Percentiles rank a stretch among this genome's conserved stretches.
Evolutionary conservation across 164 flowering plant species (phyloP).

Genomic region (Stephania japonica): DNA sequence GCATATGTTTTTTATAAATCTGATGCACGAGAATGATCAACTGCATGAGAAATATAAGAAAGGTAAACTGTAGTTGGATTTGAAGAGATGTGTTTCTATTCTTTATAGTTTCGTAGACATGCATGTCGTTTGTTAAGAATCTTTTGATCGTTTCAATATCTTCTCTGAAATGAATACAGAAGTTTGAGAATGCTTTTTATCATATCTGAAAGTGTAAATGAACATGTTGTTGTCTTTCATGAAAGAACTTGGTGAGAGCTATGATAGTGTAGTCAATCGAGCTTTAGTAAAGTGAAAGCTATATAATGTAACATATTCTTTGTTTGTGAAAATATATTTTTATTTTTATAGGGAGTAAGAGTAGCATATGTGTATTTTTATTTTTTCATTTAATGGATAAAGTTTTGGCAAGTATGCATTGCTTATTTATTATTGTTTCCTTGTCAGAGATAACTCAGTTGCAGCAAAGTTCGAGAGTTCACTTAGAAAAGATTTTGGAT

Average conservation of each 20-base stretch:
- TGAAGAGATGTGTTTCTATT: background rate
- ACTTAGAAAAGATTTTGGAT: slow-evolving; percentile 28
- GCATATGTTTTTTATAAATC: slow-evolving; percentile 22
- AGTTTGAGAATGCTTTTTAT: too few relatives aligned
- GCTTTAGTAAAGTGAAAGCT: too few relatives aligned
- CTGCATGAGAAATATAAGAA: slow-evolving; percentile 62
- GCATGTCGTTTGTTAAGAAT: too few relatives aligned
- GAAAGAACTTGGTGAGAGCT: too few relatives aligned
- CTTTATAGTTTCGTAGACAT: too few relatives aligned
- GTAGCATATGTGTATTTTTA: background rate
- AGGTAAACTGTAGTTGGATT: slow-evolving; percentile 29
- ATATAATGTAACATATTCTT: too few relatives aligned
- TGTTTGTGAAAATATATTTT: background rate
- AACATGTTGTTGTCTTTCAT: too few relatives aligned
- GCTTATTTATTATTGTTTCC: slow-evolving; percentile 5
- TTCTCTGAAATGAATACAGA: too few relatives aligned
- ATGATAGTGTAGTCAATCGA: too few relatives aligned
- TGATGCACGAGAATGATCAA: slow-evolving; percentile 55
- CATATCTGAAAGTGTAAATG: too few relatives aligned
- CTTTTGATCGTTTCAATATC: too few relatives aligned
- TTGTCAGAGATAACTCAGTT: slow-evolving; percentile 43
- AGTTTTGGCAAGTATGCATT: background rate
- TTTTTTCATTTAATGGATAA: too few relatives aligned
- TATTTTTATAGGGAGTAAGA: background rate
- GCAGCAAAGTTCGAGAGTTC: slow-evolving; percentile 33